A percentile compares a stretch with the other conserved stretches of the same genome.
Conservation (phyloP, 1,139 yeast genomes). For the Saccharomyces hybrid region DNA sequence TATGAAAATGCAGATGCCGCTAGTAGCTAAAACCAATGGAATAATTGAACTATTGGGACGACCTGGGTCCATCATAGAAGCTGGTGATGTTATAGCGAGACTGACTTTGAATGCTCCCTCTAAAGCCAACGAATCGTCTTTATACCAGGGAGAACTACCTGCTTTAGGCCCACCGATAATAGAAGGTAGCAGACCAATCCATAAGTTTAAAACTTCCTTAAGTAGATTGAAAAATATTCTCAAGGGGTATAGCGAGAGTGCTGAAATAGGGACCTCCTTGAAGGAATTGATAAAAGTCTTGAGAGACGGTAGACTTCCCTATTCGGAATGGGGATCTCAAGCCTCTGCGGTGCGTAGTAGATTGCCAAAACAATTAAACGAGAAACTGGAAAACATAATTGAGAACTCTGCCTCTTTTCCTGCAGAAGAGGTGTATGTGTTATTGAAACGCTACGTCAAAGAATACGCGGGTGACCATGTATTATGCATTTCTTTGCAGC, state of each 20-base stretch:
- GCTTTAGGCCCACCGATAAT: constrained; percentile 76
- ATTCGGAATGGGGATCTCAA: constrained; percentile 81
- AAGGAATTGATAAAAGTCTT: constrained; percentile 63
- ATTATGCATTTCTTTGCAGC: constrained; percentile 55
- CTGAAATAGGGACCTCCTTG: constrained; percentile 77
- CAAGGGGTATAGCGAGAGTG: constrained; percentile 90
- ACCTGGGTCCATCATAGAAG: constrained; percentile 94
- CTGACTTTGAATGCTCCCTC: constrained; percentile 93
- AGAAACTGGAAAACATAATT: constrained; percentile 53
- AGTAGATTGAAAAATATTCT: constrained; percentile 67
- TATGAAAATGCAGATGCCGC: constrained; percentile 96
- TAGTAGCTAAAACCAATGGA: constrained; percentile 89
- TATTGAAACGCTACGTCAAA: background rate
- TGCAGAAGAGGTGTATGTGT: background rate
- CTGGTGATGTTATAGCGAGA: constrained; percentile 95
- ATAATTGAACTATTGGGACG: constrained; percentile 85
- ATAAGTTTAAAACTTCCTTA: constrained; percentile 55
- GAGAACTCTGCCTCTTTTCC: constrained; percentile 44
- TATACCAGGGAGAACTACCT: constrained; percentile 90
- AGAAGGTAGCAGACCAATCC: constrained; percentile 77
- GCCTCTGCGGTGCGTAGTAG: constrained; percentile 89
- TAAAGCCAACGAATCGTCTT: constrained; percentile 91
- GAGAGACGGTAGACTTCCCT: constrained; percentile 76
- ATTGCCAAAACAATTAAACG: constrained; percentile 70
- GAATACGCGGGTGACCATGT: constrained; percentile 41